These are phyloP conservation scores for Teratosphaeria gauchensis DNA, from an alignment of 2,329 filamentous ascomycete species.

Conservation along the genomic window DNA sequence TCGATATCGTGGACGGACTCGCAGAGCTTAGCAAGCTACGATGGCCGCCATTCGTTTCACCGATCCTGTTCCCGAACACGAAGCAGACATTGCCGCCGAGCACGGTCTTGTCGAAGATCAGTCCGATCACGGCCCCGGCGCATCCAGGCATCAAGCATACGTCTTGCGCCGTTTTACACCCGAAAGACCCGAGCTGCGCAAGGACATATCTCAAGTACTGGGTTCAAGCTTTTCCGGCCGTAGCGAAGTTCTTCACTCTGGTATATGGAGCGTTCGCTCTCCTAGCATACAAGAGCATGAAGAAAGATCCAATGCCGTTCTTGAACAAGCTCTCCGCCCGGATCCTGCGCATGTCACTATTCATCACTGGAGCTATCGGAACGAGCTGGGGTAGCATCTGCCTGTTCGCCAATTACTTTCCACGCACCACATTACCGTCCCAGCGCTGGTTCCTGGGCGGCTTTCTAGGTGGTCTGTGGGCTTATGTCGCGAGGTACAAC, in stretches of 20 bases:
- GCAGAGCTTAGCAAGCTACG: slow-evolving; percentile 69
- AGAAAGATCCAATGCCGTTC: slow-evolving; percentile 58
- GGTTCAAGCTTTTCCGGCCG: slow-evolving; percentile 68
- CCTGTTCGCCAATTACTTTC: slow-evolving; percentile 72
- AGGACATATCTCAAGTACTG: slow-evolving; percentile 83
- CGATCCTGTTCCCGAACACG: slow-evolving; percentile 70
- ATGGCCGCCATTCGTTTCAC: slow-evolving; percentile 83
- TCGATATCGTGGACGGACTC: slow-evolving; percentile 70
- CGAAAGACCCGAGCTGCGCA: slow-evolving; percentile 75
- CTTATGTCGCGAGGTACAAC: slow-evolving; percentile 59
- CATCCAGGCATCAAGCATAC: slow-evolving; percentile 79
- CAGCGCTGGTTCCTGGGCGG: slow-evolving; percentile 87
- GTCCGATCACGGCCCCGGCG: slow-evolving; percentile 70
- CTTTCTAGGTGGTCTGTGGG: slow-evolving; percentile 76
- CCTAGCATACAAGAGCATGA: slow-evolving; percentile 55
- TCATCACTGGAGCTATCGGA: slow-evolving; percentile 73
- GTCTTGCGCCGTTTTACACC: slow-evolving; percentile 84
- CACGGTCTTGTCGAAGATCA: slow-evolving; percentile 54
- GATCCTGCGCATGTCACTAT: slow-evolving; percentile 65
- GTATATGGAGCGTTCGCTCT: slow-evolving; percentile 64
- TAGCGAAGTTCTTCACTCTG: slow-evolving; percentile 68
- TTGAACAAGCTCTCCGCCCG: slow-evolving; percentile 56
- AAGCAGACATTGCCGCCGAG: slow-evolving; percentile 42
- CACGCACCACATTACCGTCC: slow-evolving; percentile 62
- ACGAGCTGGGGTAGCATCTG: slow-evolving; percentile 84